Evolutionary conservation across 1,284 basidiomycete species (phyloP).

Genomic region (Lentinus polychrous): DNA sequence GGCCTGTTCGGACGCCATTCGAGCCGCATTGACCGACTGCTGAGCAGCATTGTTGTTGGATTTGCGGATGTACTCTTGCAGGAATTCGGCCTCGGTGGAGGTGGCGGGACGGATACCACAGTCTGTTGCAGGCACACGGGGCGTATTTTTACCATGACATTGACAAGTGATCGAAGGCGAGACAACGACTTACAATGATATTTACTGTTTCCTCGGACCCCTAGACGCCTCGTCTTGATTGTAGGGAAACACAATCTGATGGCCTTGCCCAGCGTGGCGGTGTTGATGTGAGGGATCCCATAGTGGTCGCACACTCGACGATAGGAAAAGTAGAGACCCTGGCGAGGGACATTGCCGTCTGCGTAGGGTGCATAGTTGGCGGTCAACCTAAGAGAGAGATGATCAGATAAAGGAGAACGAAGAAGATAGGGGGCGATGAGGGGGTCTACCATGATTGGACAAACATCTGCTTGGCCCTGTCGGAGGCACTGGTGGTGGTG

Average conservation of each 20-base stretch:
- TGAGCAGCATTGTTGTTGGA: constrained; percentile 79
- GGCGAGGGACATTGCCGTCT: constrained; percentile 82
- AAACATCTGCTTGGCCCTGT: constrained; percentile 84
- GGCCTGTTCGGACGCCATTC: constrained; percentile 55
- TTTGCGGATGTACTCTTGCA: constrained; percentile 85
- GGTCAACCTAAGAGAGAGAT: constrained; percentile 51
- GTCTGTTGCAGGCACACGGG: constrained; percentile 46
- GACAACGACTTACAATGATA: constrained; percentile 69
- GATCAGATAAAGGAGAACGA: constrained; percentile 8
- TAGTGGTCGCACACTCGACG: constrained; percentile 85
- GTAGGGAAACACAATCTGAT: constrained; percentile 88
- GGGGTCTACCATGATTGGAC: constrained; percentile 75
- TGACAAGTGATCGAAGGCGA: constrained; percentile 21
- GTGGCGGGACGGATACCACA: constrained; percentile 86
- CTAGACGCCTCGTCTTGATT: constrained; percentile 88
- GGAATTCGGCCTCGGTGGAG: constrained; percentile 80
- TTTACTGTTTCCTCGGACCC: constrained; percentile 88
- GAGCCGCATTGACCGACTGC: constrained; percentile 61
- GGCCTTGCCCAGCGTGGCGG: constrained; percentile 89
- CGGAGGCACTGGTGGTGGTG: constrained; percentile 82
- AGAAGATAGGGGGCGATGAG: constrained; percentile 4
- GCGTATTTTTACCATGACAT: constrained; percentile 19
- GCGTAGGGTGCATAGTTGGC: constrained; percentile 87
- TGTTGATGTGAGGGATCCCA: constrained; percentile 88
- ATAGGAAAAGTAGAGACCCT: constrained; percentile 89